These are phyloP conservation scores for Fusarium secorum DNA, from an alignment of 2,329 filamentous ascomycete species.

Conservation along the genomic window DNA sequence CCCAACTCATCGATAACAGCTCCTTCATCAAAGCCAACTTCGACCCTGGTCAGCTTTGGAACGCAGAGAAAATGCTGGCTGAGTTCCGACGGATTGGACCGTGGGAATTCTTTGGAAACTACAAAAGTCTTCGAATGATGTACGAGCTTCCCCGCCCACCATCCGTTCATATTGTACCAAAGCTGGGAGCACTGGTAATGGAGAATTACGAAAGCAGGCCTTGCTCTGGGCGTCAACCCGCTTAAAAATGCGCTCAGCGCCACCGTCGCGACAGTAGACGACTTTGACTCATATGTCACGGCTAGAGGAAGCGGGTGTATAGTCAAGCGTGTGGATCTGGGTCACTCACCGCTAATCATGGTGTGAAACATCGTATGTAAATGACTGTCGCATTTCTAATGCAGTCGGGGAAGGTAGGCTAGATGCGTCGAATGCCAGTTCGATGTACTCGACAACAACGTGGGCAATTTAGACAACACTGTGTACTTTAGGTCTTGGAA, in stretches of 20 bases:
- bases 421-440: neutral
- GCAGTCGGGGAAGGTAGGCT: neutral
- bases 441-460: accelerated
- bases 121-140: neutral
- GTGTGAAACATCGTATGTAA: accelerated
- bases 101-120: accelerated
- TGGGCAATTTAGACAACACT: neutral
- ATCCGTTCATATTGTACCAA: accelerated
- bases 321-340: neutral
- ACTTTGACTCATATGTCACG: neutral
- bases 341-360: accelerated
- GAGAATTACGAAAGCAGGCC: neutral
- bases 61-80: neutral
- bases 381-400: accelerated
- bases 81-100: accelerated
- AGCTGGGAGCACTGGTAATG: neutral
- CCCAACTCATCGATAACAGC: neutral
- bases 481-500: neutral
- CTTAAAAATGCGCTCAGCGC: too few species aligned
- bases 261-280: too few species aligned
- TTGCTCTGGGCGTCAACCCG: too few species aligned
- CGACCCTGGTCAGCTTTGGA: neutral
- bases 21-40: neutral
- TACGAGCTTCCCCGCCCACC: accelerated
- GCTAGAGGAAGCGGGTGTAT: neutral